These are phyloP conservation scores for Sisymbrium irio DNA, from an alignment of 345 rosid genomes.

Conservation along the genomic window DNA sequence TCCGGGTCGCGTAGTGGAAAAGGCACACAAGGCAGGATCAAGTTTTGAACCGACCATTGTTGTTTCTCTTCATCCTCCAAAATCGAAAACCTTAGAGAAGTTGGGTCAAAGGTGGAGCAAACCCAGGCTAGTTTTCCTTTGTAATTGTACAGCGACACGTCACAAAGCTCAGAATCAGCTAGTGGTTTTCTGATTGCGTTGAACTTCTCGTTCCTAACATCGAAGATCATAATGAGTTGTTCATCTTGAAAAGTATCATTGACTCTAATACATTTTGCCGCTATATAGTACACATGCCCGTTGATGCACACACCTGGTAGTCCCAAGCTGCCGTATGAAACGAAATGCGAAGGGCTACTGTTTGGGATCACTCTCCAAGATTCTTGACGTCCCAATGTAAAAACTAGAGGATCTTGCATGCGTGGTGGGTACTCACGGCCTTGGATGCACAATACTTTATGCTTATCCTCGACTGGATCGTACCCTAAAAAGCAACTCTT, in stretches of 20 bases:
- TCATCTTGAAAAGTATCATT: neutral
- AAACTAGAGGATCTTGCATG: neutral
- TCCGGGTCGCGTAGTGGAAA: neutral
- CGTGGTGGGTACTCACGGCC: too few species aligned
- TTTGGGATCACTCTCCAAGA: constrained; percentile 2
- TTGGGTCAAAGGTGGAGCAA: neutral
- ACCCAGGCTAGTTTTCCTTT: constrained; percentile 17
- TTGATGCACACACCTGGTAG: neutral
- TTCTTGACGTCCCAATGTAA: constrained; percentile 9
- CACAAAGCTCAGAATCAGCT: neutral
- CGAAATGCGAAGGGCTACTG: neutral
- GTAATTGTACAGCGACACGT: neutral
- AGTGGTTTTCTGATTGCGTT: neutral
- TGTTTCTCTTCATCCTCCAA: constrained; percentile 19
- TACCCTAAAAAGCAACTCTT: neutral
- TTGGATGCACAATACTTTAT: constrained; percentile 4
- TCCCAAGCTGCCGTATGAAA: too few species aligned
- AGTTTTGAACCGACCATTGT: constrained; percentile 4
- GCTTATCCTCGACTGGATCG: constrained; percentile 9
- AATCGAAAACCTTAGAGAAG: constrained; percentile 11
- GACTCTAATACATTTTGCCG: neutral
- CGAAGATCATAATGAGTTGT: neutral
- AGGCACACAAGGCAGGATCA: neutral
- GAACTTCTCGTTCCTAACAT: constrained; percentile 15
- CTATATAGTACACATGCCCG: constrained; percentile 4